phyloP scores from a whole-genome alignment of 2,329 filamentous ascomycete species.

The Fusarium sp. region DNA sequence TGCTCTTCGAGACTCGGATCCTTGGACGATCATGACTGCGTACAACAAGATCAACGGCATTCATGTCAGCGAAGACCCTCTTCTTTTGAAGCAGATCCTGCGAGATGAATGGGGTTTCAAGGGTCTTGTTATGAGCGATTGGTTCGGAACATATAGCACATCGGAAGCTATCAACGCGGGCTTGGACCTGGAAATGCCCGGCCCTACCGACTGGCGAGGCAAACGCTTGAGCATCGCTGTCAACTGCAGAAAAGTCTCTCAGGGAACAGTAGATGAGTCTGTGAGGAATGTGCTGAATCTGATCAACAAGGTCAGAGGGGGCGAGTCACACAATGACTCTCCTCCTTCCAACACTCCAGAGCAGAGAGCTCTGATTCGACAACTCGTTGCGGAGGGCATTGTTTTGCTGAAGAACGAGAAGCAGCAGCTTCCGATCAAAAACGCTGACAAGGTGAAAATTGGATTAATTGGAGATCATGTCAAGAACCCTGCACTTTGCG shows the following conservation, averaged over 20 bases:
- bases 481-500: conserved; percentile 46
- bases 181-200: conserved; percentile 49
- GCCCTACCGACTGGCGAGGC: conserved; percentile 42
- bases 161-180: conserved; percentile 43
- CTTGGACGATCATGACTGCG: conserved; percentile 49
- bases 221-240: conserved; percentile 41
- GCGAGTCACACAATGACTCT: not conserved
- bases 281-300: conserved; percentile 40
- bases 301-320: conserved; percentile 18
- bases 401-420: conserved; percentile 23
- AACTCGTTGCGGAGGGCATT: conserved; percentile 19
- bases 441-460: conserved; percentile 46
- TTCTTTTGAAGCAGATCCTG: conserved; percentile 44
- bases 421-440: conserved; percentile 17
- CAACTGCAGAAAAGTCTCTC: conserved; percentile 34
- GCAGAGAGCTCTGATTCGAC: conserved; percentile 23
- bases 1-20: conserved; percentile 48
- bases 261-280: conserved; percentile 35
- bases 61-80: conserved; percentile 39
- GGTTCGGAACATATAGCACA: conserved; percentile 48
- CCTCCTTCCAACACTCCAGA: conserved; percentile 23
- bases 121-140: conserved; percentile 44
- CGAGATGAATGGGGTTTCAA: conserved; percentile 40
- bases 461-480: conserved; percentile 53
- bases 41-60: conserved; percentile 54